Conservation (phyloP, 305 asterid genomes). For the Solanum aculeatissimum region DNA sequence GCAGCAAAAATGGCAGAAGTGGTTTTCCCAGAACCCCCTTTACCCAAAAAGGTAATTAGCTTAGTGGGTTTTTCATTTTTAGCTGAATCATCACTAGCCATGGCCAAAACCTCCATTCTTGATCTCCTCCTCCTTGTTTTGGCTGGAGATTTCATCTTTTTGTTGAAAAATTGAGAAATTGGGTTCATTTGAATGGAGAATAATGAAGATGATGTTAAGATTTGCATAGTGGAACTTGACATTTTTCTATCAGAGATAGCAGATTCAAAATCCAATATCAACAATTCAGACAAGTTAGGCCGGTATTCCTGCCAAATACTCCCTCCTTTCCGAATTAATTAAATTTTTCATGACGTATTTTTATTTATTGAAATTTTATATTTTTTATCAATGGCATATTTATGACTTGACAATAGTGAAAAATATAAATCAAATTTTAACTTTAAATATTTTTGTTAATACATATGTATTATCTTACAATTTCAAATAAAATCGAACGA, state of each 20-base stretch:
- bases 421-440: no score
- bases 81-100: slow-evolving; percentile 30
- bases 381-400: no score
- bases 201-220: slow-evolving; percentile 5
- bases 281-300: not conserved
- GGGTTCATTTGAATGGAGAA: not conserved
- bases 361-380: no score
- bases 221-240: not conserved
- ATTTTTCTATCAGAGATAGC: not conserved
- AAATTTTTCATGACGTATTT: no score
- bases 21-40: slow-evolving; percentile 96
- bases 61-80: slow-evolving; percentile 45
- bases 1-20: slow-evolving; percentile 88
- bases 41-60: slow-evolving; percentile 74
- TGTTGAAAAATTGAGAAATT: slow-evolving; percentile 10
- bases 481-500: no score
- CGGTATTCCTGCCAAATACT: no score
- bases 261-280: not conserved
- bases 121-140: slow-evolving; percentile 7
- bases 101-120: slow-evolving; percentile 15
- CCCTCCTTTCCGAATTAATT: no score
- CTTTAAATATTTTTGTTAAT: no score
- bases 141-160: not conserved
- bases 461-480: no score
- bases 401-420: no score